These are phyloP conservation scores for Diospyros kaki DNA, from an alignment of 148 eudicot species.

Conservation along the genomic window DNA sequence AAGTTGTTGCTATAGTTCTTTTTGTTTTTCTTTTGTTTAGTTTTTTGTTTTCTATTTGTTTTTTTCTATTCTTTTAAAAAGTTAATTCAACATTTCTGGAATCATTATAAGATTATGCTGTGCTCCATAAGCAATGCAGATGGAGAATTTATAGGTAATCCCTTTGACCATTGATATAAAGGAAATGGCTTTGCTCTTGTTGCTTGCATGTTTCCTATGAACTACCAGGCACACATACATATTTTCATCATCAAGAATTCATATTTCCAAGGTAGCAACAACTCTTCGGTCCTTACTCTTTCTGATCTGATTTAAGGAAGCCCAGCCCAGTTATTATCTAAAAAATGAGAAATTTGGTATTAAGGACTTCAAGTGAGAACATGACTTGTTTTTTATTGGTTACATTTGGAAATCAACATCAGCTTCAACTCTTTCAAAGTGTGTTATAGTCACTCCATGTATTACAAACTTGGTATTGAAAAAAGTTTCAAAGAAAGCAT, in stretches of 20 bases:
- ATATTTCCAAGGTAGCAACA: neutral
- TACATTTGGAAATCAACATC: neutral
- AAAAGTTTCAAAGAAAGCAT: neutral
- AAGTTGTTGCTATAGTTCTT: too few relatives aligned
- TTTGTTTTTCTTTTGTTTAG: too few relatives aligned
- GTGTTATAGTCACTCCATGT: neutral
- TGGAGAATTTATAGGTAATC: too few relatives aligned
- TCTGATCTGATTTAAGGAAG: neutral
- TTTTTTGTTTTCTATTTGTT: too few relatives aligned
- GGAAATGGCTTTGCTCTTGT: neutral
- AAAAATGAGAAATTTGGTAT: neutral
- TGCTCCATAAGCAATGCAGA: too few relatives aligned
- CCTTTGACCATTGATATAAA: too few relatives aligned
- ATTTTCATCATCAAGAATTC: neutral
- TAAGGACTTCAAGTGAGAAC: neutral
- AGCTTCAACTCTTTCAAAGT: neutral
- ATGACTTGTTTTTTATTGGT: too few relatives aligned
- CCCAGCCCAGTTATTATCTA: neutral
- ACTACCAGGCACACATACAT: neutral
- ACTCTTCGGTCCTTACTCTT: neutral
- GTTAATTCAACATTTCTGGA: too few relatives aligned
- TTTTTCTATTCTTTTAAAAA: too few relatives aligned
- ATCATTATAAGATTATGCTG: too few relatives aligned
- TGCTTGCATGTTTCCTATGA: neutral
- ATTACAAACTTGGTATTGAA: neutral